Evolutionary conservation across 192 early-diverging fungal genomes (phyloP).

Genomic region (Linnemannia schmuckeri): DNA sequence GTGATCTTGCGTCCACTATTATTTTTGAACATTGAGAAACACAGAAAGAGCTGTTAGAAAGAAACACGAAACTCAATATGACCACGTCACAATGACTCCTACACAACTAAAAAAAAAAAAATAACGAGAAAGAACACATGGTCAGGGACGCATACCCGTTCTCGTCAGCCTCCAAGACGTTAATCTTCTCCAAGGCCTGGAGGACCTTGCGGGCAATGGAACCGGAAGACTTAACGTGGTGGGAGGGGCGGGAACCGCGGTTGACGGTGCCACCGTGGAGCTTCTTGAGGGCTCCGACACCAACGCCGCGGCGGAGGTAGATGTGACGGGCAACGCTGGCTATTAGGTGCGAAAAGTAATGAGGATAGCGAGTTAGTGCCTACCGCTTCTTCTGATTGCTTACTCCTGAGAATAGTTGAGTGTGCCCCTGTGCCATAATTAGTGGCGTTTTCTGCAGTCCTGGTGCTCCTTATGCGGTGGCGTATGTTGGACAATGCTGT

Average conservation of each 20-base stretch:
- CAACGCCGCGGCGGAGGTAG: slow-evolving; percentile 95
- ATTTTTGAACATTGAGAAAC: slow-evolving; percentile 14
- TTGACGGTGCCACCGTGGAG: slow-evolving; percentile 92
- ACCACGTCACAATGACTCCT: not conserved
- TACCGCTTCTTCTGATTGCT: not conserved
- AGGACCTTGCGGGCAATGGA: slow-evolving; percentile 96
- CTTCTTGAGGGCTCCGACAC: slow-evolving; percentile 95
- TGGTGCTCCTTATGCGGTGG: not conserved
- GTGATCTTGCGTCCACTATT: slow-evolving; percentile 94
- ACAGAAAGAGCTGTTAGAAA: slow-evolving; percentile 1
- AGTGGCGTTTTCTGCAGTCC: not conserved
- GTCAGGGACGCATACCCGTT: slow-evolving; percentile 68
- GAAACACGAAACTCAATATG: not conserved
- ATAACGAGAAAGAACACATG: slow-evolving; percentile 1
- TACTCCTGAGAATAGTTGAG: not conserved
- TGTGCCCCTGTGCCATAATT: not conserved
- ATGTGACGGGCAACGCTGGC: slow-evolving; percentile 97
- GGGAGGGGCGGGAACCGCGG: slow-evolving; percentile 95
- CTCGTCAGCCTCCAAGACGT: slow-evolving; percentile 93
- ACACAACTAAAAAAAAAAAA: not conserved
- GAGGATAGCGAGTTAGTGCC: not conserved
- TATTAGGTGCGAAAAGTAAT: slow-evolving; percentile 26
- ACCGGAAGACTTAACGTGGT: slow-evolving; percentile 89
- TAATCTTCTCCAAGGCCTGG: slow-evolving; percentile 99
- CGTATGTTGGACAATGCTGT: not conserved